Evolutionary conservation across 768 basidiomycete species (phyloP).

Genomic region (Amanita phalloides): DNA sequence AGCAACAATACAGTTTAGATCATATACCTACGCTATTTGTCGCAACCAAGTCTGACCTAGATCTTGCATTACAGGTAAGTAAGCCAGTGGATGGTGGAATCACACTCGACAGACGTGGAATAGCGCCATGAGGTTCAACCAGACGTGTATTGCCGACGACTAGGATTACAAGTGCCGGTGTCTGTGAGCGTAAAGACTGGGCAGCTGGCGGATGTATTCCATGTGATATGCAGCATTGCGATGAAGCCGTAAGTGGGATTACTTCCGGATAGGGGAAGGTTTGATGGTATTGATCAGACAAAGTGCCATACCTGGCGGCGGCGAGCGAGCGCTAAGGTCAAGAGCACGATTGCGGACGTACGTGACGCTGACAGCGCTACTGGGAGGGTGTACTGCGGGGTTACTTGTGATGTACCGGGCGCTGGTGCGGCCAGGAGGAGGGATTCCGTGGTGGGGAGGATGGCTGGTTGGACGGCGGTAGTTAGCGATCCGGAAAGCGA

Average conservation of each 20-base stretch:
- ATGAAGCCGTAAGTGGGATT: conserved; percentile 67
- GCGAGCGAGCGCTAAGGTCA: conserved; percentile 64
- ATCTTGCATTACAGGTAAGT: conserved; percentile 83
- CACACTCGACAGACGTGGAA: conserved; percentile 1
- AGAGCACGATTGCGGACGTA: conserved; percentile 62
- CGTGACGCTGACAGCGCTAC: conserved; percentile 57
- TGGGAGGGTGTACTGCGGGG: conserved; percentile 69
- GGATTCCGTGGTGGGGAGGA: conserved; percentile 51
- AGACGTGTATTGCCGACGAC: conserved; percentile 87
- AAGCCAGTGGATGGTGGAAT: conserved; percentile 10
- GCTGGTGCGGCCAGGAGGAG: conserved; percentile 49
- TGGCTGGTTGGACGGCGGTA: conserved; percentile 60
- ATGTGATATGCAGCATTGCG: conserved; percentile 74
- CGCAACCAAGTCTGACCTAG: conserved; percentile 97
- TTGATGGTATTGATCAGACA: conserved; percentile 26
- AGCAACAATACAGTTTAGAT: conserved; percentile 97
- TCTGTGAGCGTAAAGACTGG: conserved; percentile 85
- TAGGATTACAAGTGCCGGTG: conserved; percentile 88
- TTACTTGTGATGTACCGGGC: conserved; percentile 63
- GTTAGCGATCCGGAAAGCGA: conserved; percentile 23
- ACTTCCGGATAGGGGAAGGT: conserved; percentile 3
- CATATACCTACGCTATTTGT: conserved; percentile 95
- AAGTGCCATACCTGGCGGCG: conserved; percentile 72
- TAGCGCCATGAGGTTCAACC: conserved; percentile 98
- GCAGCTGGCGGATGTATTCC: conserved; percentile 81